Conservation (phyloP, 306 rosid genomes). For the Vachellia collinsii region DNA sequence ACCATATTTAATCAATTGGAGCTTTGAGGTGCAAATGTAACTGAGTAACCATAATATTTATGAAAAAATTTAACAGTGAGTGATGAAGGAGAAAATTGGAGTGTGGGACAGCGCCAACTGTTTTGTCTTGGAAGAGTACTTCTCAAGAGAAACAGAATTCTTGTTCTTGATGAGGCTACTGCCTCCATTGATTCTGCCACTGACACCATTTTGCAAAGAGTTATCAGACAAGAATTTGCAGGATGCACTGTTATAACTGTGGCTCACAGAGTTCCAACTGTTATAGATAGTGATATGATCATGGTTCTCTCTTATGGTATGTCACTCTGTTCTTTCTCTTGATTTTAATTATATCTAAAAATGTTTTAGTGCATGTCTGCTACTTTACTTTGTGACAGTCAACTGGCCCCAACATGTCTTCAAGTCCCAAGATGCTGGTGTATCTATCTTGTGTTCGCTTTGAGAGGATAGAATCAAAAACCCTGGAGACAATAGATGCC, state of each 20-base stretch:
- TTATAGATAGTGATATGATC: constrained; percentile 73
- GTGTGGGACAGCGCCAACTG: constrained; percentile 71
- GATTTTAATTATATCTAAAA: not conserved
- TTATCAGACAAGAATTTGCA: constrained; percentile 61
- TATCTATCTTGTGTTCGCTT: not conserved
- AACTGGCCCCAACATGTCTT: not conserved
- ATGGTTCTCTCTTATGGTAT: constrained; percentile 74
- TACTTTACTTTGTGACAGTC: not conserved
- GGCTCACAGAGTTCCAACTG: constrained; percentile 78
- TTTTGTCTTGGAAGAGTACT: constrained; percentile 76
- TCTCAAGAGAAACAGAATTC: constrained; percentile 60
- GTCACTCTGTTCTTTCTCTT: not conserved
- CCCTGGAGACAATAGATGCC: too few relatives aligned
- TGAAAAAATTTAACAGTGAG: constrained; percentile 44
- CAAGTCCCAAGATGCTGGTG: not conserved
- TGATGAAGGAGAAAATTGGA: constrained; percentile 82
- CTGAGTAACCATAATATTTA: not conserved
- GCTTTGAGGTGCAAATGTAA: not conserved
- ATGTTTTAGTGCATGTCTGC: not conserved
- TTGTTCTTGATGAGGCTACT: constrained; percentile 78
- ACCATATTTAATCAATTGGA: not conserved
- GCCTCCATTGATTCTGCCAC: constrained; percentile 76
- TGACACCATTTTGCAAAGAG: constrained; percentile 55
- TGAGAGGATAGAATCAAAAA: not conserved
- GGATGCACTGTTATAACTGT: constrained; percentile 66